Conservation (phyloP, 805 yeast species). For the Suhomyces xylopsoci region DNA sequence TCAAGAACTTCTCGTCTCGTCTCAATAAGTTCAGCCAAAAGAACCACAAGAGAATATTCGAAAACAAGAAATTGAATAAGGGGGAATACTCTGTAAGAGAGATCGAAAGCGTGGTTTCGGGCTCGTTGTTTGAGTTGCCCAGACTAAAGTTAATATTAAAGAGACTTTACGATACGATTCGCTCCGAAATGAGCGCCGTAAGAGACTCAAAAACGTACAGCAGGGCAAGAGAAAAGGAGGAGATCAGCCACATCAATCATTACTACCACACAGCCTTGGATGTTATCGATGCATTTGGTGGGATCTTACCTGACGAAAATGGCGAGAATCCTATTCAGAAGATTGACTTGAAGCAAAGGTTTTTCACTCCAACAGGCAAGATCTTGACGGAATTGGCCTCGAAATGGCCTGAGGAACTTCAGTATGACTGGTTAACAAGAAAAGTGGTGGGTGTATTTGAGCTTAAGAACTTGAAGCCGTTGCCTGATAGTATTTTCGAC, state of each 20-base stretch:
- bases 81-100: conserved; percentile 25
- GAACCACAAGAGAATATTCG: conserved; percentile 27
- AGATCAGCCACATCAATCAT: conserved; percentile 27
- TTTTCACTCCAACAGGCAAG: conserved; percentile 90
- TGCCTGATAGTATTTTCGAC: conserved; percentile 9
- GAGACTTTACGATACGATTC: conserved; percentile 51
- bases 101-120: conserved; percentile 52
- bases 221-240: conserved; percentile 19
- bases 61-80: conserved; percentile 27
- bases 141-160: conserved; percentile 66
- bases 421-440: conserved; percentile 84
- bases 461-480: conserved; percentile 24
- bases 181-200: conserved; percentile 33
- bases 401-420: conserved; percentile 84
- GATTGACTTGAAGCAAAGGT: conserved; percentile 41
- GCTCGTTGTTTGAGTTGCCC: conserved; percentile 64
- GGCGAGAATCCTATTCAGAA: conserved; percentile 1
- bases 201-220: conserved; percentile 3
- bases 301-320: conserved; percentile 45
- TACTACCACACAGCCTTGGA: conserved; percentile 54
- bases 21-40: conserved; percentile 40
- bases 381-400: conserved; percentile 78
- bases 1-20: conserved; percentile 59
- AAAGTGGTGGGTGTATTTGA: conserved; percentile 77
- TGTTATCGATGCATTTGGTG: conserved; percentile 81